Evolutionary conservation across 2,329 filamentous ascomycete genomes (phyloP), one percentile per base, ranked within the genome.

Genomic region (Leptoxyphium fumago): DNA sequence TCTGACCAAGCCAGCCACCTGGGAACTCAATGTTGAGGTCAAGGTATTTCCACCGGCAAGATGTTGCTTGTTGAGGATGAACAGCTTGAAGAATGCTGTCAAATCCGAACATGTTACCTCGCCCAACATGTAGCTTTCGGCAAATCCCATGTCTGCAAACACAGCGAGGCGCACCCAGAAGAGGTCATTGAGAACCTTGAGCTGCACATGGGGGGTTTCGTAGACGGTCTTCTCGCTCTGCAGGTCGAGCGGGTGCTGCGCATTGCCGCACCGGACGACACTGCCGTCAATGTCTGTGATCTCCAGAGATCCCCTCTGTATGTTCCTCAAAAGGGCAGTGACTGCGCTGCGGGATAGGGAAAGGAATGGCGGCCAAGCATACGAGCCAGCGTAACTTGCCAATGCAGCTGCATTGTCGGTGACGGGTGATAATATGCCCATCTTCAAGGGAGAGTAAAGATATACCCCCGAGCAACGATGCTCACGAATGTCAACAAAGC

Each of bases 91-190:
- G 56, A 85, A 83, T 2, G 71, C 70, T 1, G 77, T 78, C 51
- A 86, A 58, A 56, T 84, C 74, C 10, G 72, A 64, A 47, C 80
- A 84, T 42, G 77, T 73, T 26, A 84, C 70, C 57, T 85, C 80
- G 39, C 77, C 77, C 13, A 84, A 67, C 78, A 85, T 84, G 55
- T 82, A 84, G 26, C 78, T 74, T 58, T 82, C 77, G 10, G 80
- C 75, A 50, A 85, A 83, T 2, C 81, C 81, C 78, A 85, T 84
- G 59, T 85, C 81, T 32, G 75, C 78, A 55, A 83, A 82, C 26
- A 85, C 62, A 39, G 80, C 69, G 42, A 83, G 61, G 36, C 80
- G 72, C 54, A 82, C 71, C 80, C 80, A 85, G 57, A 84, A 84
- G 28, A 76, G 68, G 49, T 83, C 78, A 52, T 74, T 74, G 55